Evolutionary conservation across 2,329 filamentous ascomycete genomes (phyloP), one percentile per base, ranked within the genome.

Genomic region (Aspergillus pseudoglaucus): DNA sequence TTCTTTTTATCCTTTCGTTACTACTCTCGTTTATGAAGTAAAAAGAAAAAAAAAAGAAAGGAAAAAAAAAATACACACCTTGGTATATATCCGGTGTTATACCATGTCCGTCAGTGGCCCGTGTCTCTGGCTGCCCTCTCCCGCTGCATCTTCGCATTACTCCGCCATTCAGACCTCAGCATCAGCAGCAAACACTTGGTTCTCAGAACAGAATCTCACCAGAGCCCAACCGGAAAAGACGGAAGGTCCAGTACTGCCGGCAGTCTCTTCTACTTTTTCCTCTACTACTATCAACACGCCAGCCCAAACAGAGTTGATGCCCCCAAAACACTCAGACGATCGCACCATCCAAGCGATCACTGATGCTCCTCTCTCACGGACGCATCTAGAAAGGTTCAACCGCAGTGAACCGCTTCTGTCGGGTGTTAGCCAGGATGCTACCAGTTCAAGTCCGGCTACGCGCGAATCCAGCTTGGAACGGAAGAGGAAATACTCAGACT

Each of bases 21-120:
- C 55, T 53, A 52, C 55, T 53, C 51, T 47, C 46, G 53, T 53
- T 56, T 47, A 35, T n/a, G 33, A 12, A 12, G 25, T 30, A 30
- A 30, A 30, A 4, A n/a, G n/a, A n/a, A n/a, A n/a, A n/a, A n/a
- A n/a, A n/a, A n/a, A n/a, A n/a, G n/a, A n/a, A n/a, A n/a, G n/a
- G n/a, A n/a, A n/a, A n/a, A 30, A 30, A 30, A 4, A 30, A 4
- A 12, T 1, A 30, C 15, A 35, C 14, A 35, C 15, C n/a, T n/a
- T 35, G 15, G 7, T 18, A 7, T 40, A 18, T 14, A 18, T 40
- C 12, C 15, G 18, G 12, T 14, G 20, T 9, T 53, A 46, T 61
- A 66, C 50, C 59, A 66, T 66, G 59, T 66, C 65, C 56, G 64
- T 61, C 54, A 66, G 59, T 43, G 65, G 65, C 42, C 66, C 63